phyloP scores from a whole-genome alignment of 495 filamentous ascomycete species.

The Talaromyces borbonicus region DNA sequence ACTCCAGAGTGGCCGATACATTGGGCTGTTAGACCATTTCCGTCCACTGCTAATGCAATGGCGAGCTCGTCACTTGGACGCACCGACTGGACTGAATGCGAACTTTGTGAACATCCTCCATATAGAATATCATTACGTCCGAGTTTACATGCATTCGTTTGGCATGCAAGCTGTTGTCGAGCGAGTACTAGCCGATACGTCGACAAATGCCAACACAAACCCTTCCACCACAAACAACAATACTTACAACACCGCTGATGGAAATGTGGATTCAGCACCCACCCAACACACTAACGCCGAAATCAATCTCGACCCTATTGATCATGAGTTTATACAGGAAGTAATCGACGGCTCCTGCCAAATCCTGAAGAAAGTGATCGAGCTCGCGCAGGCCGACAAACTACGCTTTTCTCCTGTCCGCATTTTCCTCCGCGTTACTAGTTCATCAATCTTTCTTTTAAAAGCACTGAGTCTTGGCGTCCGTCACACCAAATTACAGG shows the following conservation, averaged over 20 bases:
- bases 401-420: constrained; percentile 42
- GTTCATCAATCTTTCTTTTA: constrained; percentile 43
- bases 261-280: constrained; percentile 25
- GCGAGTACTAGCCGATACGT: constrained; percentile 32
- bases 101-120: constrained; percentile 37
- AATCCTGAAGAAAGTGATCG: constrained; percentile 37
- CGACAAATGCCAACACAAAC: constrained; percentile 24
- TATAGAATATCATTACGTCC: constrained; percentile 46
- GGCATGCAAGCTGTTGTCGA: constrained; percentile 47
- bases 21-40: constrained; percentile 43
- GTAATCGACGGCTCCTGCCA: constrained; percentile 44
- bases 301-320: constrained; percentile 41
- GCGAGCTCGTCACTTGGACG: constrained; percentile 39
- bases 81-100: constrained; percentile 22
- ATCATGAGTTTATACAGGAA: constrained; percentile 48
- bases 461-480: constrained; percentile 44
- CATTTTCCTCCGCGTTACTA: constrained; percentile 42
- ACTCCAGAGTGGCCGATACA: constrained; percentile 42
- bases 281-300: constrained; percentile 22
- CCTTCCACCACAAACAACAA: constrained; percentile 21
- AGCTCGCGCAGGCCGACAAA: constrained; percentile 31
- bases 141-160: constrained; percentile 44
- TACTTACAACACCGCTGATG: constrained; percentile 23
- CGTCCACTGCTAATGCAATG: constrained; percentile 39
- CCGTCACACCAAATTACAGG: constrained; percentile 36